Evolutionary conservation across 2,329 filamentous ascomycete genomes (phyloP), one percentile per base, ranked within the genome.

Genomic region (Fusarium sambucinum): DNA sequence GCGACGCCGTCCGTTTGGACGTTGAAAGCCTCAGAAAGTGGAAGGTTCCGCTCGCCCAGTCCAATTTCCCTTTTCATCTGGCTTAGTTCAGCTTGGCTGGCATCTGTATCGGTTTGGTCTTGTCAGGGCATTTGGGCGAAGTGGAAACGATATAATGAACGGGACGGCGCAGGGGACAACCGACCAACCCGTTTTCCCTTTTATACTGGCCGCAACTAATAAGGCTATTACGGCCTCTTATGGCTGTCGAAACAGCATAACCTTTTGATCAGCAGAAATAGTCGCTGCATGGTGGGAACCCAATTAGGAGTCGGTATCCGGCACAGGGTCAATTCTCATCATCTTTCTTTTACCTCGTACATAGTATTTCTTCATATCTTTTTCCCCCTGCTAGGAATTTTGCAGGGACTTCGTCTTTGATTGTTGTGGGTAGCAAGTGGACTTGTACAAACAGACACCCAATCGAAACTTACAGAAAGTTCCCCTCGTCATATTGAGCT

Each of bases 391-490:
- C 38, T 42, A 42, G 46, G 42, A 56, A 44, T 61, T 37, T 59
- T 53, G 46, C 54, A 37, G 47, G 50, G 46, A 30, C 52, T 53
- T 63, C 51, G 40, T 48, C 40, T 66, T 73, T 69, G 53, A 69
- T 71, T 72, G 55, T 59, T 68, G 71, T 74, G 71, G 71, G 68
- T 53, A 66, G 59, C 41, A 56, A 72, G 71, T 73, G 71, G 71
- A 71, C 54, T 74, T 73, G 66, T 74, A 74, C 58, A 70, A 70
- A 62, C 59, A 72, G 52, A 65, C 63, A 74, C 63, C 61, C 73
- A 76, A 76, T 76, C 66, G 72, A 73, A 76, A 66, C 68, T 62
- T 68, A 71, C 63, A 69, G 30, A 65, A 60, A 59, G 47, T 46
- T 29, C 50, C 50, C 48, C 63, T 64, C 63, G 59, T 55, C 50